These are phyloP conservation scores for Exophiala mesophila DNA, from an alignment of 2,329 filamentous ascomycete species.

Conservation along the genomic window DNA sequence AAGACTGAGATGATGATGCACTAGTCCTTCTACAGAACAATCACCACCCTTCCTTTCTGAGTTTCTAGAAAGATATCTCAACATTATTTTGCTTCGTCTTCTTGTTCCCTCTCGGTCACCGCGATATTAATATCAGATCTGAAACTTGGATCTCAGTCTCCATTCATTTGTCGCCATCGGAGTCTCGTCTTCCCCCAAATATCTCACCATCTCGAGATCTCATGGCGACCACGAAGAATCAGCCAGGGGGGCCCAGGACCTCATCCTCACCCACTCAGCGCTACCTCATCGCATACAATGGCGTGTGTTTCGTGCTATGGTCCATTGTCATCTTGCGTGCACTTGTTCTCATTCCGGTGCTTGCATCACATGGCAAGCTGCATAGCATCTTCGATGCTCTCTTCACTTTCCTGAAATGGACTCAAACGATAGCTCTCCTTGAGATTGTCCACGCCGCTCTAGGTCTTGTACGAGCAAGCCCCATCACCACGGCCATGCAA, in stretches of 20 bases:
- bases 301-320: constrained; percentile 73
- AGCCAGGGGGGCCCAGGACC: constrained; percentile 19
- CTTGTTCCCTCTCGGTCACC: too few relatives aligned
- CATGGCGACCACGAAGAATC: too few relatives aligned
- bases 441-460: constrained; percentile 78
- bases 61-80: too few relatives aligned
- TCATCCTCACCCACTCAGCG: constrained; percentile 49
- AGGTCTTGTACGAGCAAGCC: constrained; percentile 77
- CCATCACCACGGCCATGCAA: constrained; percentile 84
- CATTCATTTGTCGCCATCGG: too few relatives aligned
- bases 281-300: constrained; percentile 86
- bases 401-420: constrained; percentile 49
- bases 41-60: too few relatives aligned
- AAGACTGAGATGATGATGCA: too few relatives aligned
- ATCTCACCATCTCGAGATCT: too few relatives aligned
- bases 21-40: too few relatives aligned
- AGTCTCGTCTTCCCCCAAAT: too few relatives aligned
- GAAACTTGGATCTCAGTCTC: too few relatives aligned
- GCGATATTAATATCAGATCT: too few relatives aligned
- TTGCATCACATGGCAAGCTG: constrained; percentile 45
- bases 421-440: constrained; percentile 75
- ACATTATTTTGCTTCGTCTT: too few relatives aligned
- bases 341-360: constrained; percentile 49
- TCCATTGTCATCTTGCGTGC: constrained; percentile 67
- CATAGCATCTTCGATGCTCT: constrained; percentile 43